These are phyloP conservation scores for Plasmodium cynomolgi DNA, from an alignment of 169 alveolate genomes.

Conservation along the genomic window DNA sequence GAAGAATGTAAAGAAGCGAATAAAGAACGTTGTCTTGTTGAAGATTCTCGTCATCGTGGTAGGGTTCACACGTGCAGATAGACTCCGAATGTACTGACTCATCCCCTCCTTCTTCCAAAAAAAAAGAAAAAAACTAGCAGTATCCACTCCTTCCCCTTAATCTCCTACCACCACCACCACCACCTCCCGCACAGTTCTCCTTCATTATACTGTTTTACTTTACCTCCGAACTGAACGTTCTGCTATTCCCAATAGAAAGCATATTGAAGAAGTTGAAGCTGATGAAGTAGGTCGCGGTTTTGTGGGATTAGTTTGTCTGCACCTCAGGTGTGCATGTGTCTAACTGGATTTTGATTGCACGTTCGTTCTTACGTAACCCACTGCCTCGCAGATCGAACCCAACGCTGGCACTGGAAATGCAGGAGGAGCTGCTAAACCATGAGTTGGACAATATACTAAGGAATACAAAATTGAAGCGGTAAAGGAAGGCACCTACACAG, in stretches of 20 bases:
- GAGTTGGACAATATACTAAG: constrained; percentile 45
- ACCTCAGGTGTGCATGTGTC: neutral
- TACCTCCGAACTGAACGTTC: constrained; percentile 28
- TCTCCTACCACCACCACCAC: no score
- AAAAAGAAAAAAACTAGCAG: neutral
- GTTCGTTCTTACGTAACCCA: neutral
- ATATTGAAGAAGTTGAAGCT: constrained; percentile 64
- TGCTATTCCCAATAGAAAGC: constrained; percentile 57
- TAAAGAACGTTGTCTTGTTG: constrained; percentile 25
- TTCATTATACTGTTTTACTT: constrained; percentile 47
- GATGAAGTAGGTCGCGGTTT: constrained; percentile 23
- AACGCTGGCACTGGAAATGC: constrained; percentile 63
- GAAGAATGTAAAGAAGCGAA: constrained; percentile 12
- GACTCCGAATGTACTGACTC: neutral
- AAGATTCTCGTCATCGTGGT: constrained; percentile 51
- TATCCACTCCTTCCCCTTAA: neutral
- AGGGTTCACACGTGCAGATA: neutral
- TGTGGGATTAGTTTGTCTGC: neutral
- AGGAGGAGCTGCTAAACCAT: constrained; percentile 57
- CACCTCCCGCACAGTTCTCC: constrained; percentile 30
- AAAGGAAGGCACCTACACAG: neutral
- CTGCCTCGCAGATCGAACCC: constrained; percentile 22
- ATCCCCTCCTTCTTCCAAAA: neutral
- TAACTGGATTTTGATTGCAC: neutral
- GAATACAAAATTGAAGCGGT: constrained; percentile 39